Conservation (phyloP, 192 early-diverging fungal species). For the Spizellomyces sp. region DNA sequence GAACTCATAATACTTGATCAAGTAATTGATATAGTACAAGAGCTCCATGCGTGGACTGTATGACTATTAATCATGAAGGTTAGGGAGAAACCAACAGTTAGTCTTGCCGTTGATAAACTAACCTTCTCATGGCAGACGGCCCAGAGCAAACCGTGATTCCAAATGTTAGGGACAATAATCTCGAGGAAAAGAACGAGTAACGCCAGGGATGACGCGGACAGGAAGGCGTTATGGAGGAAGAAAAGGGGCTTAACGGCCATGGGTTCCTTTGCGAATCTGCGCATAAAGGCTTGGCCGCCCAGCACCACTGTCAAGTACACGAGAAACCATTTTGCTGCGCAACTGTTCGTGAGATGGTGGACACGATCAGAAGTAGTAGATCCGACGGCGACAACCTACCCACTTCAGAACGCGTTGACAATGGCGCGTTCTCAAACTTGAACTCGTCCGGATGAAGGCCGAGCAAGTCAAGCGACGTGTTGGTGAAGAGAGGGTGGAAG, state of each 20-base stretch:
- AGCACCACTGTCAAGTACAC: constrained; percentile 17
- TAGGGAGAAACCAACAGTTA: too few relatives aligned
- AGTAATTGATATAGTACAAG: constrained; percentile 87
- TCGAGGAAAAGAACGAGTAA: constrained; percentile 76
- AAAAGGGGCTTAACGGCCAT: constrained; percentile 53
- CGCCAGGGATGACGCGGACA: constrained; percentile 68
- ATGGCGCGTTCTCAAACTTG: constrained; percentile 18
- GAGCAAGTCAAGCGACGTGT: constrained; percentile 17
- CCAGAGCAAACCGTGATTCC: constrained; percentile 37
- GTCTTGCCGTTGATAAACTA: background rate
- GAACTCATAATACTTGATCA: constrained; percentile 88
- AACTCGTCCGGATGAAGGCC: constrained; percentile 26
- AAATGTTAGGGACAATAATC: constrained; percentile 72
- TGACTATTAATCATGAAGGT: background rate
- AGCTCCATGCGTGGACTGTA: constrained; percentile 74
- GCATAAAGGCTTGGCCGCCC: constrained; percentile 17
- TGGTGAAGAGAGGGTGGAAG: constrained; percentile 26
- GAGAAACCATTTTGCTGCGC: constrained; percentile 18
- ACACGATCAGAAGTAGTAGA: background rate
- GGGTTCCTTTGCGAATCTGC: constrained; percentile 11
- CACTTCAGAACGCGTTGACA: constrained; percentile 16
- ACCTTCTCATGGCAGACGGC: constrained; percentile 8
- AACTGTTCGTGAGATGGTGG: too few relatives aligned
- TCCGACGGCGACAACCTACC: constrained; percentile 2
- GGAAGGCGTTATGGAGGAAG: constrained; percentile 79